Percentiles rank a stretch among this genome's conserved stretches.
phyloP scores from a whole-genome alignment of 2,329 filamentous ascomycete species.

The Xylariaceae sp. region DNA sequence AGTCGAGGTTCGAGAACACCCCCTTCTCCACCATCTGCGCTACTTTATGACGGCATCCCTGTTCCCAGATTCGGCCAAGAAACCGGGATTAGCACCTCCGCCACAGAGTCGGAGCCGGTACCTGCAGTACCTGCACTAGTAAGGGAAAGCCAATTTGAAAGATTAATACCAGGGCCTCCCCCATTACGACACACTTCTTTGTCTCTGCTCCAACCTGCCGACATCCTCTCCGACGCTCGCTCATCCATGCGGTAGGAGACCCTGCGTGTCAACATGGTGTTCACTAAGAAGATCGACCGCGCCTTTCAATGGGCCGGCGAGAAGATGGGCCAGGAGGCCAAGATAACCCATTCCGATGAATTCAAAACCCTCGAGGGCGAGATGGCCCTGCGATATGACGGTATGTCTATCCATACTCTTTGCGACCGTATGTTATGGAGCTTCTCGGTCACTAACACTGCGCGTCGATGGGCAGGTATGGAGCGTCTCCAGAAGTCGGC shows the following conservation, averaged over 20 bases:
- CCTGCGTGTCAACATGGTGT: conserved; percentile 42
- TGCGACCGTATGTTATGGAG: neutral
- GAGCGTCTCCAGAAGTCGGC: conserved; percentile 84
- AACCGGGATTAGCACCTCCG: conserved; percentile 1
- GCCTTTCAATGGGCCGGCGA: conserved; percentile 98
- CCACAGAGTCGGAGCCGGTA: neutral
- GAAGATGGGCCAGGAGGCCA: conserved; percentile 88
- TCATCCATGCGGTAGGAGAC: neutral
- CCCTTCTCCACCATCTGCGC: neutral
- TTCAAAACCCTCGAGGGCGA: conserved; percentile 87
- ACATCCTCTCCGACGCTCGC: neutral
- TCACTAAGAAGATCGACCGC: conserved; percentile 84
- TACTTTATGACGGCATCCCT: neutral
- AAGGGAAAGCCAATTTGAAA: neutral
- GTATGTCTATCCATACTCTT: conserved; percentile 45
- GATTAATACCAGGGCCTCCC: conserved; percentile 9
- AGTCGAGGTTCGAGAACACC: neutral
- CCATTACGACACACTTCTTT: neutral
- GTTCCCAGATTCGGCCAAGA: neutral
- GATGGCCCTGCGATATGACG: conserved; percentile 84
- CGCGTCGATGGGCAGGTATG: conserved; percentile 61
- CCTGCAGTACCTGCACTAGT: neutral
- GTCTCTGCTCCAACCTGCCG: neutral
- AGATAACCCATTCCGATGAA: conserved; percentile 81
- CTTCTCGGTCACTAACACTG: conserved; percentile 6